Conservation (phyloP, 2,329 filamentous ascomycete genomes). For the Cyclaneusma minus region DNA sequence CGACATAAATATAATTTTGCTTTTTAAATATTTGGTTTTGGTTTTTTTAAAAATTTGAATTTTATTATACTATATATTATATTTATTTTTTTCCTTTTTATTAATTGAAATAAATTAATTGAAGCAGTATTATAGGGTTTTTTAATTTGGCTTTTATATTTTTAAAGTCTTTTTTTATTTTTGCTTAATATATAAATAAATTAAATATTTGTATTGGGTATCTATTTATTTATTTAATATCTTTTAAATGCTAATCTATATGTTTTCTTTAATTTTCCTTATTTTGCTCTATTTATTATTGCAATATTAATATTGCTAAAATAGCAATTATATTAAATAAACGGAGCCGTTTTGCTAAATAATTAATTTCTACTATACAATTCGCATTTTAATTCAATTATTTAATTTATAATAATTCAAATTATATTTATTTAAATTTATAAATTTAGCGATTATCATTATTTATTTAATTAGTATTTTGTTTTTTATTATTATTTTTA, state of each 20-base stretch:
- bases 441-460: too few relatives aligned
- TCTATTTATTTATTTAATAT: neutral
- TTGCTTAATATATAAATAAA: neutral
- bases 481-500: too few relatives aligned
- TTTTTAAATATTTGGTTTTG: neutral
- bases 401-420: neutral
- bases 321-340: too few relatives aligned
- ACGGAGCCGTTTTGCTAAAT: too few relatives aligned
- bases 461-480: too few relatives aligned
- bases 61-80: too few relatives aligned
- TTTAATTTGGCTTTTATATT: neutral
- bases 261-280: too few relatives aligned
- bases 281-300: too few relatives aligned
- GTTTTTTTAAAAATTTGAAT: neutral
- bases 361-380: neutral
- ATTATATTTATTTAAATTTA: too few relatives aligned
- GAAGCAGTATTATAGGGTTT: neutral
- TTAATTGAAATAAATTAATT: too few relatives aligned
- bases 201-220: neutral
- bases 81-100: too few relatives aligned
- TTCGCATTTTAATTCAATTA: neutral
- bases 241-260: neutral
- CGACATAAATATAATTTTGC: conserved; percentile 1
- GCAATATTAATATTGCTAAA: too few relatives aligned
- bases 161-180: neutral